Evolutionary conservation across 2,329 filamentous ascomycete species (phyloP), one percentile per base, ranked within the genome.

Genomic region (Chaetomiaceae sp.): DNA sequence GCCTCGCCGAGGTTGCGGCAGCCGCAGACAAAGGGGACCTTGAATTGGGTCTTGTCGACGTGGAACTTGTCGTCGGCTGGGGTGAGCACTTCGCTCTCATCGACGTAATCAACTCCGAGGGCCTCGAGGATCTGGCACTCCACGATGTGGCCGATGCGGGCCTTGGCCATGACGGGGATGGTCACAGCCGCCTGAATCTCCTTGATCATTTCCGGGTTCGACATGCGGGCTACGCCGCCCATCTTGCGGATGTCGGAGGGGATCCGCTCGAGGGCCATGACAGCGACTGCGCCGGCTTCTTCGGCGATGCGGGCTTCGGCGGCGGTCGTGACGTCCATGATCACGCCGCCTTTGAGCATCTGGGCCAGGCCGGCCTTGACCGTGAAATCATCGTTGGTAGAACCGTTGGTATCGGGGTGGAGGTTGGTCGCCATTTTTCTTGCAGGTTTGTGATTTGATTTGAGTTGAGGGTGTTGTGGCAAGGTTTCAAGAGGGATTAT

Each of bases 101-200:
- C 91, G 64, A 99, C 94, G 77, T 96, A 99, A 77, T 99, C 94
- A 64, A 97, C 87, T 57, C 89, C 91, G 50, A 97, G 85, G 53
- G 89, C 84, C 79, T 97, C 89, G 67, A 99, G 87, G 74, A 99
- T 95, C 85, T 92, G 92, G 76, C 91, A 96, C 77, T 99, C 94
- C 65, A 96, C 92, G 63, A 96, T 91, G 75, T 99, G 94, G 33
- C 94, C 94, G 69, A 97, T 99, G 68, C 94, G 84, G 21, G 92
- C 92, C 77, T 99, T 99, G 59, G 94, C 94, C 94, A 99, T 97
- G 71, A 99, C 94, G 64, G 94, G 94, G 65, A 97, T 96, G 49
- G 92, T 97, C 42, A 97, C 94, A 36, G 90, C 85, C 3, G 80
- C 83, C 84, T 96, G 95, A 70, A 99, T 97, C 71, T 91, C 89